Evolutionary conservation across 2,329 filamentous ascomycete genomes (phyloP), one percentile per base, ranked within the genome.

Genomic region (Calonectria montana): DNA sequence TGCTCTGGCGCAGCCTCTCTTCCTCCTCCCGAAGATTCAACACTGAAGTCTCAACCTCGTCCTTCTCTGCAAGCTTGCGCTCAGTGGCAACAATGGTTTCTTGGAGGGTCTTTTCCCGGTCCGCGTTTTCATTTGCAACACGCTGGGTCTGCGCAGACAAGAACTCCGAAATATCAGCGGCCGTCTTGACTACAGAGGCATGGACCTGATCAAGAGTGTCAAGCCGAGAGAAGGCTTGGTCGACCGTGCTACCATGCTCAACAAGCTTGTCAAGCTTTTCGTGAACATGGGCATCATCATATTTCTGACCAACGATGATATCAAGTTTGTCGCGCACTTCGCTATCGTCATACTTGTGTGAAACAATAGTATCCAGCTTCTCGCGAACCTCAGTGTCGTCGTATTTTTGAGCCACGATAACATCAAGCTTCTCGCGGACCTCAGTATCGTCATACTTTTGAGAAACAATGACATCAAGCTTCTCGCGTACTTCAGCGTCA

Each of bases 141-240:
- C 93, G 90, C 79, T 92, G 91, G 25, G 91, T 94, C 81, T 98
- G 96, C 3, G 88, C 87, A 2, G 92, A 89, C 23, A 98, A 90
- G 81, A 98, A 98, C 48, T 93, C 91, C 2, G 93, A 93, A 67
- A 99, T 92, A 80, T 97, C 95, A 23, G 92, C 91, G 1, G 96
- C 95, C 1, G 95, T 97, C 71, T 92, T 89, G 81, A 94, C 91
- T 69, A 99, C 95, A 76, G 97, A 94, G 75, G 94, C 89, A 79
- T 98, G 95, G 63, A 98, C 97, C 82, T 95, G 91, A 76, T 98
- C 95, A 6, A 99, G 89, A 27, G 94, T 94, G 73, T 94, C 93
- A 55, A 98, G 89, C 76, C 96, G 94, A 6, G 89, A 87, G 41
- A 94, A 90, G 1, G 94, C 91, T 79, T 94, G 92, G 64, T 90